A percentile compares a stretch with the other conserved stretches of the same genome.
Conservation (phyloP, 2,329 filamentous ascomycete genomes). For the Fusarium nurragi region DNA sequence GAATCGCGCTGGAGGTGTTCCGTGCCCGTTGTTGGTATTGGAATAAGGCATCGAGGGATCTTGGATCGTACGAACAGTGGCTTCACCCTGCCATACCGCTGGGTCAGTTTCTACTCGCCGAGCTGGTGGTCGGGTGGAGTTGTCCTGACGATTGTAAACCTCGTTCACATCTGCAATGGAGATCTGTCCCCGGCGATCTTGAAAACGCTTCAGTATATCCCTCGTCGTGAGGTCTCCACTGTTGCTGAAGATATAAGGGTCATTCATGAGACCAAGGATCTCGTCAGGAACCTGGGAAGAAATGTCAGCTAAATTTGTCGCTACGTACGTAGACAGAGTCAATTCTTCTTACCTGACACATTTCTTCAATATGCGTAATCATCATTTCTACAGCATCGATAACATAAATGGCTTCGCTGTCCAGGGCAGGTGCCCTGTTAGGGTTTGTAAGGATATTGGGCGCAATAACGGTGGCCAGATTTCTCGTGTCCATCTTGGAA, state of each 20-base stretch:
- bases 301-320: constrained; percentile 24
- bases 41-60: constrained; percentile 59
- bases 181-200: constrained; percentile 73
- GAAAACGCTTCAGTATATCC: constrained; percentile 94
- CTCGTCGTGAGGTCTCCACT: constrained; percentile 92
- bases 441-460: constrained; percentile 89
- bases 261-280: constrained; percentile 84
- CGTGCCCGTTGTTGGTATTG: constrained; percentile 49
- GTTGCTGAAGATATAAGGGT: constrained; percentile 82
- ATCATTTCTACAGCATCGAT: constrained; percentile 93
- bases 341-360: constrained; percentile 82
- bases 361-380: constrained; percentile 92
- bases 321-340: constrained; percentile 23
- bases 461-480: constrained; percentile 95
- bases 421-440: constrained; percentile 72
- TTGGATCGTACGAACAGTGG: constrained; percentile 81
- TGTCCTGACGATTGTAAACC: constrained; percentile 65
- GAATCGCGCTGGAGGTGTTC: constrained; percentile 61
- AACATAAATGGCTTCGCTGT: constrained; percentile 89
- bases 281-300: constrained; percentile 86
- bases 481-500: constrained; percentile 99
- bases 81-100: constrained; percentile 83
- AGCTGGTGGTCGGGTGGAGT: constrained; percentile 64
- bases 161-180: constrained; percentile 69
- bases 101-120: constrained; percentile 87